Conservation (phyloP, 768 basidiomycete genomes). For the Pleurotus giganteus region DNA sequence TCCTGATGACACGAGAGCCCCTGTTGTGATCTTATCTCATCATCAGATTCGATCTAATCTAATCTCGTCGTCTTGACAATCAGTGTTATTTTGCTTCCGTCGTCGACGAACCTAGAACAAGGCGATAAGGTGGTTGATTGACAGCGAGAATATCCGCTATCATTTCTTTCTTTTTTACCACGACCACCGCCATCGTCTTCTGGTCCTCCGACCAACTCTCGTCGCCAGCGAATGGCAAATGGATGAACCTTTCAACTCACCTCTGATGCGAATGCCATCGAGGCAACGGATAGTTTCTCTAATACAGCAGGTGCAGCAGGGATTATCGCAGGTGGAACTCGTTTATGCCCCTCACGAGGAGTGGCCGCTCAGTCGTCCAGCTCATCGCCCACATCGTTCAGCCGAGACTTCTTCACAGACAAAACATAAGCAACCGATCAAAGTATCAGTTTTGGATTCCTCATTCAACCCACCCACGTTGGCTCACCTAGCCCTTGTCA, state of each 20-base stretch:
- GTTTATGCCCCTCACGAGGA: slow-evolving; percentile 55
- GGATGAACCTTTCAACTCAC: background rate
- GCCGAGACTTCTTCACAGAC: background rate
- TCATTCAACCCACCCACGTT: slow-evolving; percentile 92
- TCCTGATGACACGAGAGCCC: background rate
- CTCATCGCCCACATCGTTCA: slow-evolving; percentile 1
- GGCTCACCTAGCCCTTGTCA: slow-evolving; percentile 79
- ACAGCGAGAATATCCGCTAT: background rate
- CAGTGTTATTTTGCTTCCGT: background rate
- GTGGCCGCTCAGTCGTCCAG: slow-evolving; percentile 57
- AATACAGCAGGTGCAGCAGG: slow-evolving; percentile 41
- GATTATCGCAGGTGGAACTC: slow-evolving; percentile 51
- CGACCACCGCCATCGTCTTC: background rate
- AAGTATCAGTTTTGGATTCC: slow-evolving; percentile 80
- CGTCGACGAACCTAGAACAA: too few species aligned
- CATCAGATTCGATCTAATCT: background rate
- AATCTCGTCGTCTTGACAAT: background rate
- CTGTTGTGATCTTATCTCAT: too few species aligned
- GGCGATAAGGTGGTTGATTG: too few species aligned
- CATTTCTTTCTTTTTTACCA: background rate
- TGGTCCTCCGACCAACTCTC: background rate
- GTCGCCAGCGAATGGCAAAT: background rate
- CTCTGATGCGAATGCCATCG: slow-evolving; percentile 1
- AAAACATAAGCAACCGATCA: slow-evolving; percentile 28
- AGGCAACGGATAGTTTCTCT: slow-evolving; percentile 10